Evolutionary conservation across 2,329 filamentous ascomycete species (phyloP), one percentile per base, ranked within the genome.

Genomic region (Elsinoe arachidis): DNA sequence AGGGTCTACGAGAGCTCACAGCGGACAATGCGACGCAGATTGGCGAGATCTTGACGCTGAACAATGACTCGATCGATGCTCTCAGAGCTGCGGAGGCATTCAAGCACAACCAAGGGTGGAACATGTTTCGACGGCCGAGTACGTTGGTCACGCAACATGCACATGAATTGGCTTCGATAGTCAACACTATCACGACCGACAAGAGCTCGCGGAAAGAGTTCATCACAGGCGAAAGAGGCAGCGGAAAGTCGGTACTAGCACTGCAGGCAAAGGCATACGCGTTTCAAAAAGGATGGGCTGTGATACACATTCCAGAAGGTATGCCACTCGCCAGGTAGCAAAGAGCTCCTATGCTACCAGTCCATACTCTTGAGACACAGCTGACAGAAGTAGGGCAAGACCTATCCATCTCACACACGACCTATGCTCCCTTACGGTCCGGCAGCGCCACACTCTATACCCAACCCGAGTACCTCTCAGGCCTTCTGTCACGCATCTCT

Each of bases 261-360:
- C 76, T 96, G 46, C 91, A 97, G 74, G 87, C 87, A 38, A 83
- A 95, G 80, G 78, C 87, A 15, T 85, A 91, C 72, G 92, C 83
- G 1, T 84, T 92, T 63, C 70, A 91, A 66, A 89, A 90, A 70
- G 80, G 87, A 26, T 97, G 91, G 90, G 79, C 96, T 44, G 90
- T 97, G 47, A 79, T 99, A 59, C 86, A 88, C 67, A 80, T 97
- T 54, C 91, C 93, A 37, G 90, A 99, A 75, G 87, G 91, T 95
- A 77, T 65, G 38, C 7, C 21, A 12, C 19, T 51, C 37, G 14
- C 17, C 17, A n/a, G 21, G 14, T 17, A 12, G 17, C 23, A 41
- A 33, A 21, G 19, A 26, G 61, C 12, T 62, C 67, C 56, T 68
- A 56, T 49, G 21, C 53, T 19, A 26, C 26, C 57, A 30, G 15